Conservation (phyloP, 2,329 filamentous ascomycete genomes). For the Hymenoscyphus salicellus region DNA sequence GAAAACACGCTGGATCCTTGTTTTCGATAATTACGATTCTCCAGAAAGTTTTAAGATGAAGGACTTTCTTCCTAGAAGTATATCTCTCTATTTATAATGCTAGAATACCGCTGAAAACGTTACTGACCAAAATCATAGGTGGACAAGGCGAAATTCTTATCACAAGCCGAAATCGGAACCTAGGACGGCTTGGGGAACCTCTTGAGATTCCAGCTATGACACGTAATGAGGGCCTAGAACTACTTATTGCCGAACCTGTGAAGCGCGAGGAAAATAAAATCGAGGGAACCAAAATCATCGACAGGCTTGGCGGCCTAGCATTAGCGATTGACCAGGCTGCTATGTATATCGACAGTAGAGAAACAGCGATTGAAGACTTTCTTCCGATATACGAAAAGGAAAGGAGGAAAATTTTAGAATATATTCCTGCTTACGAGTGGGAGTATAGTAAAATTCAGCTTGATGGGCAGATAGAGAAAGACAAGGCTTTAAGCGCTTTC, state of each 20-base stretch:
- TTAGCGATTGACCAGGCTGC: conserved; percentile 6
- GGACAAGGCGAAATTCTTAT: conserved; percentile 4
- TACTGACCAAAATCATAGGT: neutral
- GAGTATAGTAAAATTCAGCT: conserved; percentile 5
- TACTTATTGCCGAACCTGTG: neutral
- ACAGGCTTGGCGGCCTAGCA: conserved; percentile 6
- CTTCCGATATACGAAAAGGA: conserved; percentile 4
- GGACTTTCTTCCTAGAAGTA: neutral
- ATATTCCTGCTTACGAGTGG: conserved; percentile 4
- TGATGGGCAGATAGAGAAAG: conserved; percentile 4
- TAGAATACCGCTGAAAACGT: neutral
- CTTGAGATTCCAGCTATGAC: conserved; percentile 7
- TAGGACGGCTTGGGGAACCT: conserved; percentile 2
- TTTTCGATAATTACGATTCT: conserved; percentile 38
- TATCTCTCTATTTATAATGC: conserved; percentile 1
- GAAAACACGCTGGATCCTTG: conserved; percentile 35
- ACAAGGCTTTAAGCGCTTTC: conserved; percentile 9
- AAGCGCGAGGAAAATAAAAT: neutral
- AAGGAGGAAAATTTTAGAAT: conserved; percentile 1
- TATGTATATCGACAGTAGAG: neutral
- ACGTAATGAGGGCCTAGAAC: conserved; percentile 1
- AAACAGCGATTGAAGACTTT: conserved; percentile 6
- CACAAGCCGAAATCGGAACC: conserved; percentile 8
- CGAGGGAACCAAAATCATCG: conserved; percentile 1
- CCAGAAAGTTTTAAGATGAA: conserved; percentile 1